A percentile compares a stretch with the other conserved stretches of the same genome.
Conservation (phyloP, 2,329 filamentous ascomycete genomes). For the Microascus cirrosus region DNA sequence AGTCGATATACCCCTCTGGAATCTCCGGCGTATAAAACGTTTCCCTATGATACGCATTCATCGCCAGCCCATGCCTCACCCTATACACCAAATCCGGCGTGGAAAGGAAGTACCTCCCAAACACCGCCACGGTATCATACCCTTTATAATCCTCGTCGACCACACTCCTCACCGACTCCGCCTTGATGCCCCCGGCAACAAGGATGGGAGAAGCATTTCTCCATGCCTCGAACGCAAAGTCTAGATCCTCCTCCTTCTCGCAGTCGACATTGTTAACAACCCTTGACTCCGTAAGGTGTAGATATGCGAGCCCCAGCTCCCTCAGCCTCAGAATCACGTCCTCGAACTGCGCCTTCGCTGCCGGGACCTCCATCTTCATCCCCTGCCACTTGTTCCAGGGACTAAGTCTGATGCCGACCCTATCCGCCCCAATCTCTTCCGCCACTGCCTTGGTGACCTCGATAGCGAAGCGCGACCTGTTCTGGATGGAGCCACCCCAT, state of each 20-base stretch:
- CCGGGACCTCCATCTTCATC: slow-evolving; percentile 47
- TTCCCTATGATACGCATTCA: slow-evolving; percentile 24
- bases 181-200: slow-evolving; percentile 18
- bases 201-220: slow-evolving; percentile 17
- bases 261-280: slow-evolving; percentile 27
- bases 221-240: slow-evolving; percentile 12
- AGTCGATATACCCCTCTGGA: slow-evolving; percentile 17
- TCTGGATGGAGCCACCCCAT: slow-evolving; percentile 43
- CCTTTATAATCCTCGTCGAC: slow-evolving; percentile 14
- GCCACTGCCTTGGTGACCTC: slow-evolving; percentile 33
- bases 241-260: slow-evolving; percentile 13
- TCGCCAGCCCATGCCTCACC: slow-evolving; percentile 21
- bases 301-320: slow-evolving; percentile 39
- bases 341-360: slow-evolving; percentile 43
- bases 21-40: slow-evolving; percentile 24
- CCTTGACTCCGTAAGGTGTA: slow-evolving; percentile 48
- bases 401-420: slow-evolving; percentile 40
- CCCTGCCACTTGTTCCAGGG: slow-evolving; percentile 48
- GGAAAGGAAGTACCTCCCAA: slow-evolving; percentile 22
- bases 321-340: slow-evolving; percentile 41
- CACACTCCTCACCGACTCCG: slow-evolving; percentile 12
- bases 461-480: slow-evolving; percentile 36
- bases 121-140: slow-evolving; percentile 15
- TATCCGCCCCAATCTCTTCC: slow-evolving; percentile 34
- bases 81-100: slow-evolving; percentile 25